phyloP scores from a whole-genome alignment of 345 rosid genomes.

The Lagerstroemia speciosa region DNA sequence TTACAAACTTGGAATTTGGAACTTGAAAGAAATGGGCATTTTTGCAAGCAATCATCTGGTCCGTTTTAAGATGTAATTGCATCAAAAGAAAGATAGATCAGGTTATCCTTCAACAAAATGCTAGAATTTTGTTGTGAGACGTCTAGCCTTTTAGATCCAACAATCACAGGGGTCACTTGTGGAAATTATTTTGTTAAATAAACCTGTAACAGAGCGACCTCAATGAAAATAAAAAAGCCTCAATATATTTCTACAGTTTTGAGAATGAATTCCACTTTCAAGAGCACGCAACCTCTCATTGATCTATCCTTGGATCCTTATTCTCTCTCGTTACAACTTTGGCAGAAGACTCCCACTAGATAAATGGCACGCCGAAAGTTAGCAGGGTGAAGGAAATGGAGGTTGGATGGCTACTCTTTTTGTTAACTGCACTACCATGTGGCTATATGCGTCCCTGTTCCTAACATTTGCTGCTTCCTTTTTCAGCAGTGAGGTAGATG shows the following conservation, averaged over 20 bases:
- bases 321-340: background rate
- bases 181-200: background rate
- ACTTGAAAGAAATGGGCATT: background rate
- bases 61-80: background rate
- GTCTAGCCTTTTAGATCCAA: background rate
- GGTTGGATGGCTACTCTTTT: background rate
- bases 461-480: background rate
- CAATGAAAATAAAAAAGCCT: background rate
- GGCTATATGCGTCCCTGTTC: background rate
- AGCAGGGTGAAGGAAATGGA: background rate
- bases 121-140: background rate
- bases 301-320: background rate
- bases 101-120: background rate
- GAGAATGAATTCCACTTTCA: background rate
- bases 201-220: background rate
- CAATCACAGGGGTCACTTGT: background rate
- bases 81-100: background rate
- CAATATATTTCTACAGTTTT: background rate
- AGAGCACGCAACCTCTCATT: background rate
- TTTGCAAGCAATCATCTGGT: background rate
- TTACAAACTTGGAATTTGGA: background rate
- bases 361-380: slow-evolving; percentile 6
- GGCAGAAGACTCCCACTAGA: slow-evolving; percentile 5
- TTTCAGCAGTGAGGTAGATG: slow-evolving; percentile 1
- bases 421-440: background rate